Evolutionary conservation across 2,329 filamentous ascomycete genomes (phyloP), one percentile per base, ranked within the genome.

Genomic region (Fusarium euwallaceae): DNA sequence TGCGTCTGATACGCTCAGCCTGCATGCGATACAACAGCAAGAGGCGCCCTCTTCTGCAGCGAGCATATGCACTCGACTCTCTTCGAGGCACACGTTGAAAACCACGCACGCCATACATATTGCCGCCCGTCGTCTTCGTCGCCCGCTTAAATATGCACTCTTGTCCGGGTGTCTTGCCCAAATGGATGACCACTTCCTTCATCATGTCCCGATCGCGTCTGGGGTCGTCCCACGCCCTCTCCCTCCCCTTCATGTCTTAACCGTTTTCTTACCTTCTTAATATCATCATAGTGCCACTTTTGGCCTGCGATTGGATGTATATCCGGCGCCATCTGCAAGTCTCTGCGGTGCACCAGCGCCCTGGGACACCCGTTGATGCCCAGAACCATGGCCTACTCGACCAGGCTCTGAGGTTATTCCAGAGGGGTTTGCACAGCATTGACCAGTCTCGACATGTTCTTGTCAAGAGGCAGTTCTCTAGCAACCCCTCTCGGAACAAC

Each of bases 401-500:
- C 39, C 41, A 70, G 34, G 43, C 64, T 14, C 48, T 73, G n/a
- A 74, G 59, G 24, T 24, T 66, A 6, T 41, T 77, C 6, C 55
- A 24, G 34, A 32, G 43, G n/a, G 22, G 34, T 53, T 53, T 56
- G 22, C 55, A 7, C 10, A 37, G 36, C 10, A 24, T 32, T 51
- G 48, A n/a, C 29, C 55, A 43, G 32, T 39, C 62, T 34, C 20
- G 32, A 22, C 22, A 24, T 4, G 10, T 16, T 10, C 37, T 77
- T 29, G 29, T 58, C n/a, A 72, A 71, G 58, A 76, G 79, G 17
- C 80, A 81, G 60, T 78, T 79, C 65, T 79, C 79, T 37, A 69
- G 70, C 37, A 76, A 78, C 51, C 71, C 77, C 6, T 62, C 73
- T 55, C 75, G 82, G 17, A 81, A 83, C 43, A 82, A 81, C 37